Conservation (phyloP, 2,329 filamentous ascomycete genomes). For the Colletotrichum paranaense region DNA sequence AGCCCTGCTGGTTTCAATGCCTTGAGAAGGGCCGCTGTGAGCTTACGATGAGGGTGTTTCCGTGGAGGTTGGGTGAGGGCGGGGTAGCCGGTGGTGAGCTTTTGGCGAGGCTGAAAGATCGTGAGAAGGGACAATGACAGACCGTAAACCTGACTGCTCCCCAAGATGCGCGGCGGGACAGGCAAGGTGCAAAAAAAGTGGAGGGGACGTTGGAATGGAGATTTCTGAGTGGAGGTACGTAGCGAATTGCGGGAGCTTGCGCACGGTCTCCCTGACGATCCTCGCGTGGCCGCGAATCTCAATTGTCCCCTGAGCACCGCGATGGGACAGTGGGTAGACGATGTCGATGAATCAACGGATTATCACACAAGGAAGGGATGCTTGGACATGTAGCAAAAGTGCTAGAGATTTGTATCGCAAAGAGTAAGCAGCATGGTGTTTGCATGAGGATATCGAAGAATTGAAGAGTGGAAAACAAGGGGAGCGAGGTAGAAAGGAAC, state of each 20-base stretch:
- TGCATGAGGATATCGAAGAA: not conserved
- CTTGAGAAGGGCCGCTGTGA: too few species aligned
- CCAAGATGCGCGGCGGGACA: not conserved
- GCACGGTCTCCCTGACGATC: slow-evolving; percentile 10
- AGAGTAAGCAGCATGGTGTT: not conserved
- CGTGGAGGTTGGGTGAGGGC: too few species aligned
- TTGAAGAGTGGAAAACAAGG: not conserved
- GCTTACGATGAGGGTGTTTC: not conserved
- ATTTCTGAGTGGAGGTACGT: slow-evolving; percentile 7
- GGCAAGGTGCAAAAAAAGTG: slow-evolving; percentile 8
- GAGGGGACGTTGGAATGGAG: slow-evolving; percentile 1
- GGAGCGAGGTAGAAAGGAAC: not conserved
- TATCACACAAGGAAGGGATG: not conserved
- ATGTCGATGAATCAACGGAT: too few species aligned
- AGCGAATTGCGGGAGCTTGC: slow-evolving; percentile 6
- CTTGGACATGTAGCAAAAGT: not conserved
- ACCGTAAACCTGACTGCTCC: not conserved
- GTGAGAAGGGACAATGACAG: not conserved
- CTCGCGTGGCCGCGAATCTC: not conserved
- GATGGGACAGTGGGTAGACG: not conserved
- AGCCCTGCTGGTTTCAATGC: too few species aligned
- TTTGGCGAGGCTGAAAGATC: not conserved
- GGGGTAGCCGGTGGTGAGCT: not conserved
- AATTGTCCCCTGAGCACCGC: not conserved
- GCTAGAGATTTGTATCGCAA: not conserved